Evolutionary conservation across 73 alveolate genomes (phyloP), one percentile per base, ranked within the genome.

Genomic region (Uronychia binucleata): DNA sequence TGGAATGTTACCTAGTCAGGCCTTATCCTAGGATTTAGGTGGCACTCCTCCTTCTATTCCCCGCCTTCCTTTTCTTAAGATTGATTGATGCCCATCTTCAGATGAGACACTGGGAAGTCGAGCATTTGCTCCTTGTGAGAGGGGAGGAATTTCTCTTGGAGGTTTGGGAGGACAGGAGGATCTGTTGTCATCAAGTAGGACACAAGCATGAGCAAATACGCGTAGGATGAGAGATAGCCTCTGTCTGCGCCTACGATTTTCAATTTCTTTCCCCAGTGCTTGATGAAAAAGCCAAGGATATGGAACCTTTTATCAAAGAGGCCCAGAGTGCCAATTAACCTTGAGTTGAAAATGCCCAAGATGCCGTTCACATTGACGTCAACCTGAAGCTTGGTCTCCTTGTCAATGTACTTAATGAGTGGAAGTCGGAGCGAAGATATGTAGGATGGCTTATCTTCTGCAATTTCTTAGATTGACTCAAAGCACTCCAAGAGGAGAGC

Each of bases 301-400:
- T 94, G 98, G 87, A 90, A 94, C 80, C 98, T 92, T 82, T 89
- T 90, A 76, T 94, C 98, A 31, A 91, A 34, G 77, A 82, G 74
- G 77, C 89, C 67, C 78, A 90, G 92, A 78, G 89, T 85, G 76
- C 87, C 79, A 26, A 94, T 94, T 80, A 94, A 83, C 58, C 91
- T 91, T 13, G 98, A 92, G 83, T 94, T 94, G 83, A 29, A n/a
- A 59, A 92, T 86, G 19, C 96, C 97, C 30, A 94, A 87, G 74
- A 82, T 82, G 35, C 90, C 93, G 82, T 94, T 94, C 59, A 94
- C 97, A 27, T 94, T 92, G 57, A 94, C 85, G 86, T 94, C 98
- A 33, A 93, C 83, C 84, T 94, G 94, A 58, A 92, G 79, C 57
- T 85, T 86, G 28, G 95, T 89, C 57, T 81, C 89, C 33, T 83